A percentile compares a stretch with the other conserved stretches of the same genome.
These are phyloP conservation scores for Mycena kentingensis DNA, from an alignment of 768 basidiomycete genomes.

Conservation along the genomic window DNA sequence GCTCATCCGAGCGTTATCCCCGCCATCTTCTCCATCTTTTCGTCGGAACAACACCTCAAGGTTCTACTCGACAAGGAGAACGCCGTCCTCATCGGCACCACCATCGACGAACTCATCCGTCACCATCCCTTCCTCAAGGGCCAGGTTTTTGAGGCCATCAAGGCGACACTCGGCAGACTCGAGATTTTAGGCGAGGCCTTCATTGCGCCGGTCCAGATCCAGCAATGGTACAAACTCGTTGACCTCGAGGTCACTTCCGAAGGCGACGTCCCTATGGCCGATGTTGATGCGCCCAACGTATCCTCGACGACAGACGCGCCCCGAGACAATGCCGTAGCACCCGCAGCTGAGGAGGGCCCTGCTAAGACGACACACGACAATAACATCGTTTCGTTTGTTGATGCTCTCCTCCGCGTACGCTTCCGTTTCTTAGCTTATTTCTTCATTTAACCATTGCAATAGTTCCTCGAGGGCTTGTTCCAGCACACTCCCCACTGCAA, in stretches of 20 bases:
- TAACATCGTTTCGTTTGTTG: conserved; percentile 73
- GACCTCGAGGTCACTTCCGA: conserved; percentile 27
- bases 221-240: conserved; percentile 67
- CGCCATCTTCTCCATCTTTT: conserved; percentile 83
- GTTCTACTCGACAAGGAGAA: conserved; percentile 92
- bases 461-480: conserved; percentile 95
- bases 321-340: conserved; percentile 11
- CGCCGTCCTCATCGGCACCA: conserved; percentile 82
- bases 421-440: neutral
- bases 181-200: conserved; percentile 72
- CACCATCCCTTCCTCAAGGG: conserved; percentile 90
- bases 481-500: conserved; percentile 88
- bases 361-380: conserved; percentile 67
- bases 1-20: conserved; percentile 82
- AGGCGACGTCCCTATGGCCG: conserved; percentile 54
- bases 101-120: conserved; percentile 92
- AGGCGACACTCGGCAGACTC: conserved; percentile 68
- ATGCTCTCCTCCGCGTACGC: conserved; percentile 74
- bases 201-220: conserved; percentile 54
- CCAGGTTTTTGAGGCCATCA: conserved; percentile 76
- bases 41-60: conserved; percentile 80
- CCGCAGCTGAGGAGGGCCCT: conserved; percentile 35
- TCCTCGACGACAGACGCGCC: conserved; percentile 24
- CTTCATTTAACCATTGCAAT: conserved; percentile 11
- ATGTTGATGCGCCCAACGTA: conserved; percentile 29